Base-by-base conservation (phyloP, 2,329 filamentous ascomycete genomes). In the Cordyceps cateniannulata region DNA sequence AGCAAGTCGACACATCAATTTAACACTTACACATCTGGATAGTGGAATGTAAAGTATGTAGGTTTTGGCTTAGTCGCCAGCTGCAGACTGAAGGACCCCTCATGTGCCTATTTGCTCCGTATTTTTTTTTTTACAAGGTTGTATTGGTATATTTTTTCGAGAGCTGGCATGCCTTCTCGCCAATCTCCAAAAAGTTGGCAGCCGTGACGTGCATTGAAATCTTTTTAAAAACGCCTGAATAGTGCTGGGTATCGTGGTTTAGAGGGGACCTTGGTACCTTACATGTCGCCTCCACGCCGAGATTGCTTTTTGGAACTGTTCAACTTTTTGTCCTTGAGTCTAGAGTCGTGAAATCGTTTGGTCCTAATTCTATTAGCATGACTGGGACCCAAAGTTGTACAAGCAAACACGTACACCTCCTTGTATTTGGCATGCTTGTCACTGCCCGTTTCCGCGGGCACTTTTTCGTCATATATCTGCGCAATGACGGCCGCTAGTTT, bases 231-330 rank as follows among this genome's bases (percentile, higher is more conserved):
- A 24, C 47, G 16, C n/a, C n/a, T 12, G 22, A n/a, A 14, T 8
- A 49, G 14, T 12, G 49, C 27, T 16, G 10, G 49, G 49, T 29
- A 49, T 29, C 47, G 8, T 29, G 47, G 25, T 20, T 51, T 27
- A 35, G 12, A 18, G 27, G 12, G 27, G 16, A n/a, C 3, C 14
- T 38, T 6, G 18, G 29, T 10, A 18, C 29, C 12, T 70, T 65
- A 72, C n/a, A 67, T 63, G 2, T 66, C 66, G n/a, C 69, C 66
- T 1, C 76, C 74, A 66, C 71, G 75, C 18, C 80, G 74, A 29
- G 67, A 74, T 59, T 79, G 73, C 65, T 84, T 84, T 71, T 84
- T 84, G 8, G 71, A 72, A 64, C 79, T 78, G 18, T 74, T 71
- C 10, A 76, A 67, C 66, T 81, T 83, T 69, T 84, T 84, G 16